Evolutionary conservation across 805 yeast species (phyloP).

Genomic region (Hermanozyma aechmeae): DNA sequence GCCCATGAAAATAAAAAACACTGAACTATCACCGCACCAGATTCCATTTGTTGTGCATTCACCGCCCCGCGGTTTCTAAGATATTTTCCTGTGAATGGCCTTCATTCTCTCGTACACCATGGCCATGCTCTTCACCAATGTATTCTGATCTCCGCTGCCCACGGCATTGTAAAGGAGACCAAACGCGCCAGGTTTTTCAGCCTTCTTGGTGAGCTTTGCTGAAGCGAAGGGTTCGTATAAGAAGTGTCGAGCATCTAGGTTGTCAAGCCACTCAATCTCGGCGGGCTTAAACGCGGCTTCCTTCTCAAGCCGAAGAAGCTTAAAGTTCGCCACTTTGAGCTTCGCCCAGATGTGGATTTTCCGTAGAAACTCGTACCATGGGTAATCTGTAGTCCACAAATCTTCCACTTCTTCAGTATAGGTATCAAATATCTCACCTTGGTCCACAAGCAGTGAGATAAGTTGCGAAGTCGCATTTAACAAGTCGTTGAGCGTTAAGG

Average conservation of each 20-base stretch:
- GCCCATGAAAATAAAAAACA: too few relatives aligned
- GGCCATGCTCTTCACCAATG: slow-evolving; percentile 4
- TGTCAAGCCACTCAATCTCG: not conserved
- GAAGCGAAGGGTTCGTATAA: too few relatives aligned
- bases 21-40: too few relatives aligned
- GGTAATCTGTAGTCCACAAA: slow-evolving; percentile 53
- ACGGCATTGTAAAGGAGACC: slow-evolving; percentile 8
- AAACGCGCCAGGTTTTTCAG: slow-evolving; percentile 9
- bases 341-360: slow-evolving; percentile 53
- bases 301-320: slow-evolving; percentile 32
- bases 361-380: slow-evolving; percentile 61
- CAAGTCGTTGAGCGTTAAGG: too few relatives aligned
- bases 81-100: slow-evolving; percentile 1
- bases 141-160: slow-evolving; percentile 3
- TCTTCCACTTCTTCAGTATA: slow-evolving; percentile 38
- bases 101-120: slow-evolving; percentile 9
- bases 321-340: slow-evolving; percentile 44
- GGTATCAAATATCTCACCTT: slow-evolving; percentile 38
- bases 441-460: slow-evolving; percentile 1
- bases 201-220: too few relatives aligned
- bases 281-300: slow-evolving; percentile 3
- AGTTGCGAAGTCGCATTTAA: too few relatives aligned
- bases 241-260: too few relatives aligned
- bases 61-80: not conserved
- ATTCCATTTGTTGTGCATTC: not conserved